A percentile compares a stretch with the other conserved stretches of the same genome.
These are phyloP conservation scores for Abelmoschus esculentus DNA, from an alignment of 345 rosid species.

Conservation along the genomic window DNA sequence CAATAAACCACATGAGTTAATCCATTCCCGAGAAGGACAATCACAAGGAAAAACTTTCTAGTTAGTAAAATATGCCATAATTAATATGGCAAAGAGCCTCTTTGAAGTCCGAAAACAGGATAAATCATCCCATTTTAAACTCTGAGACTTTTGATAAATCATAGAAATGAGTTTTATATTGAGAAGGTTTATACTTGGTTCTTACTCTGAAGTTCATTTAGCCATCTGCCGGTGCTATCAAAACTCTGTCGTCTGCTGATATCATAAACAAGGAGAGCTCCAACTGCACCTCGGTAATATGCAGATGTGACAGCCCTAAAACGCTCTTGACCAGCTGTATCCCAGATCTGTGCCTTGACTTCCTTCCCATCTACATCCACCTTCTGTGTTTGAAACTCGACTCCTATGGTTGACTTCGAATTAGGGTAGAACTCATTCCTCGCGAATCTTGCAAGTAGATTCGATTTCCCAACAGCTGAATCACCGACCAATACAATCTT, in stretches of 20 bases:
- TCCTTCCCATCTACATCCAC: conserved; percentile 5
- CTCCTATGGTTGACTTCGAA: neutral
- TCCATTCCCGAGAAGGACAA: neutral
- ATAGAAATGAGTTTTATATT: conserved; percentile 5
- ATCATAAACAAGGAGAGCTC: conserved; percentile 34
- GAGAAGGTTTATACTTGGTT: neutral
- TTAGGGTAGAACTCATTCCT: neutral
- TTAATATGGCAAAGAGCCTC: neutral
- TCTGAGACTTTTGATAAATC: neutral
- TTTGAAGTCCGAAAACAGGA: neutral
- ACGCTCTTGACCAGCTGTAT: conserved; percentile 98
- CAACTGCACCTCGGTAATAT: conserved; percentile 94
- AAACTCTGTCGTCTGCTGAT: neutral
- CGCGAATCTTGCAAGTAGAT: neutral
- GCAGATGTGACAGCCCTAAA: conserved; percentile 97
- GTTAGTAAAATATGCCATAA: neutral
- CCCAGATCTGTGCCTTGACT: conserved; percentile 96
- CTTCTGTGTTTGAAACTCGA: conserved; percentile 3
- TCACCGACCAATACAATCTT: neutral
- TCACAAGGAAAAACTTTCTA: neutral
- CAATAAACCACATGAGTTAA: conserved; percentile 12
- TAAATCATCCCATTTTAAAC: neutral
- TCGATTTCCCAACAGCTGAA: conserved; percentile 1
- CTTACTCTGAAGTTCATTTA: conserved; percentile 3
- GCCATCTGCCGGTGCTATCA: neutral